Conservation (phyloP, 2,329 filamentous ascomycete genomes). For the Huntiella decipiens region DNA sequence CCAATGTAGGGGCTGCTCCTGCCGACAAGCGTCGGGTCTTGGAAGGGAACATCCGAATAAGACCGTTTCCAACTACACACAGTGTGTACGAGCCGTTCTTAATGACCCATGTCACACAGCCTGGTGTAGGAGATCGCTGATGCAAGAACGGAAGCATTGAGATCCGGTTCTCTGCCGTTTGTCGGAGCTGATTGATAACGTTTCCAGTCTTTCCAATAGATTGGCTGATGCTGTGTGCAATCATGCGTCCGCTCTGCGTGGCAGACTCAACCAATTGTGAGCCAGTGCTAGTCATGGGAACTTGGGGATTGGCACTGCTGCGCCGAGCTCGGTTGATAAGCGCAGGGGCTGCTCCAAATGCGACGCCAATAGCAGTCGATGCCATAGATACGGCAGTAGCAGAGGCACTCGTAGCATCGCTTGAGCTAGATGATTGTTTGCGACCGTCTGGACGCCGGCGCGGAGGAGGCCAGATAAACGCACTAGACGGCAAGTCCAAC, state of each 20-base stretch:
- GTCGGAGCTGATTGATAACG: constrained; percentile 49
- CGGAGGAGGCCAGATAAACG: constrained; percentile 73
- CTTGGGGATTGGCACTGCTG: constrained; percentile 7
- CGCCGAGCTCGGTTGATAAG: constrained; percentile 34
- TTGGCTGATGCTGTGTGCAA: constrained; percentile 55
- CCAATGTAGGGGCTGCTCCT: constrained; percentile 1
- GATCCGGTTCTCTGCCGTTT: constrained; percentile 57
- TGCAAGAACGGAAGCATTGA: constrained; percentile 37
- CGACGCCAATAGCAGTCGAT: constrained; percentile 50
- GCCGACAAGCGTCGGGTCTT: constrained; percentile 36
- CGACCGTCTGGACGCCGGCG: constrained; percentile 28
- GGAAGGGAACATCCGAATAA: constrained; percentile 45
- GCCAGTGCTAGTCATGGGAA: constrained; percentile 1
- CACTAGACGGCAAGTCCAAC: constrained; percentile 64
- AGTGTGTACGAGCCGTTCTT: constrained; percentile 43
- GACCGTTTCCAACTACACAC: constrained; percentile 44
- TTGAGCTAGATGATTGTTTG: constrained; percentile 20
- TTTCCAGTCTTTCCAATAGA: constrained; percentile 57
- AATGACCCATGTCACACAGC: constrained; percentile 47
- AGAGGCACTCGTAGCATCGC: constrained; percentile 29
- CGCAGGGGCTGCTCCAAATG: constrained; percentile 41
- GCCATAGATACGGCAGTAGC: constrained; percentile 48
- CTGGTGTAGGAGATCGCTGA: constrained; percentile 31
- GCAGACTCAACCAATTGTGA: constrained; percentile 28
- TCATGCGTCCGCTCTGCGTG: constrained; percentile 50